Evolutionary conservation across 1,284 basidiomycete species (phyloP).

Genomic region (Singerocomus inundabilis): DNA sequence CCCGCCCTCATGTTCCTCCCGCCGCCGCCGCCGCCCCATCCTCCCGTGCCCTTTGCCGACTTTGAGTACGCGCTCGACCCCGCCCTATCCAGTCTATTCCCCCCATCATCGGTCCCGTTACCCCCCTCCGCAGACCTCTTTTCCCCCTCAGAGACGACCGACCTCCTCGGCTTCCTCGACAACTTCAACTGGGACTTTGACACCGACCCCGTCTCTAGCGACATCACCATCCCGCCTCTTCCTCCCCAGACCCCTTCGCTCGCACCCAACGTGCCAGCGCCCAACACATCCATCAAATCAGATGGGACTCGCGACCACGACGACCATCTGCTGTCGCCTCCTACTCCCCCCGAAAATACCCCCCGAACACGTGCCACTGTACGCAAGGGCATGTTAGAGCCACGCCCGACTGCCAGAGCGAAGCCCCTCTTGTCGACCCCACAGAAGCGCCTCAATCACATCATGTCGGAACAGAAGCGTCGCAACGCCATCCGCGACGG

Average conservation of each 20-base stretch:
- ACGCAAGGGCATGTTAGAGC: slow-evolving; percentile 26
- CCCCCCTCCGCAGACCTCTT: slow-evolving; percentile 74
- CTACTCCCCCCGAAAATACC: slow-evolving; percentile 10
- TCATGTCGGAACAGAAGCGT: slow-evolving; percentile 89
- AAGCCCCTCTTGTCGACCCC: slow-evolving; percentile 75
- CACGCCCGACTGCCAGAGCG: slow-evolving; percentile 26
- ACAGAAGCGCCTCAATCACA: slow-evolving; percentile 91
- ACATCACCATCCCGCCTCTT: slow-evolving; percentile 7
- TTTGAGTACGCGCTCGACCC: slow-evolving; percentile 67
- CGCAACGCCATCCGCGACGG: slow-evolving; percentile 87
- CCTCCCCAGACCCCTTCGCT: background rate
- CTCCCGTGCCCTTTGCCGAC: slow-evolving; percentile 55
- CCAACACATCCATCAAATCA: slow-evolving; percentile 15
- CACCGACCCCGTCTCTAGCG: slow-evolving; percentile 25
- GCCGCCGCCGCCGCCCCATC: slow-evolving; percentile 37
- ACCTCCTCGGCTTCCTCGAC: slow-evolving; percentile 75
- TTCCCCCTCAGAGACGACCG: slow-evolving; percentile 65
- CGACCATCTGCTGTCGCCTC: slow-evolving; percentile 2
- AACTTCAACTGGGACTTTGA: slow-evolving; percentile 68
- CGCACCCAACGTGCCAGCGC: slow-evolving; percentile 17
- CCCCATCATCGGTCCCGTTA: slow-evolving; percentile 51
- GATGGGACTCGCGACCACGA: slow-evolving; percentile 9
- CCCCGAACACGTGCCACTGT: slow-evolving; percentile 16
- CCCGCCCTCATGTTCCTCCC: too few relatives aligned
- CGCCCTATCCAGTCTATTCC: slow-evolving; percentile 50